Conservation (phyloP, 75 land plant species). For the Cunninghamia lanceolata region DNA sequence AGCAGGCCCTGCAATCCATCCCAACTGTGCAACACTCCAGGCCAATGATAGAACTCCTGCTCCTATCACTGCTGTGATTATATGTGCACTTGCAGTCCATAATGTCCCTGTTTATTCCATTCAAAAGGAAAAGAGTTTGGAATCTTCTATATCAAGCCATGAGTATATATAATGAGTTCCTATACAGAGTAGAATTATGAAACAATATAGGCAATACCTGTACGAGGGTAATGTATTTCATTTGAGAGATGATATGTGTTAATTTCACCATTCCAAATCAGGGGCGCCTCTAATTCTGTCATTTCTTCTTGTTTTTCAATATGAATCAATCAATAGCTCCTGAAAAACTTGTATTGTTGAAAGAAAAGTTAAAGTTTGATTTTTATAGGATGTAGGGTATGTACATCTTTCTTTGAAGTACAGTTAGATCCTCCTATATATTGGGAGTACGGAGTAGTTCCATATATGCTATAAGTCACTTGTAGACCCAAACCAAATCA, state of each 20-base stretch:
- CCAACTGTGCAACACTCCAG: constrained; percentile 61
- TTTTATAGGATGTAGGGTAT: no score
- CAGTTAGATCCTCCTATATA: no score
- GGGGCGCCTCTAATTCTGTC: background rate
- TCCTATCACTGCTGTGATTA: constrained; percentile 69
- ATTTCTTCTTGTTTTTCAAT: no score
- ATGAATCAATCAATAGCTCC: no score
- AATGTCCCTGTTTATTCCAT: constrained; percentile 33
- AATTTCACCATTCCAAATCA: background rate
- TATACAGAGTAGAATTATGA: background rate
- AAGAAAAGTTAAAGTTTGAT: no score
- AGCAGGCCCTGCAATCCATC: constrained; percentile 62
- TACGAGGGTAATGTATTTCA: background rate
- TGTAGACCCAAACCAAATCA: no score
- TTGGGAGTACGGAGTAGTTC: no score
- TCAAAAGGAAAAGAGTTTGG: background rate
- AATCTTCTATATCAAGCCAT: no score
- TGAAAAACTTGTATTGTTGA: no score
- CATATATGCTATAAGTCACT: no score
- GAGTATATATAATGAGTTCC: no score
- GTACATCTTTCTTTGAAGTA: no score
- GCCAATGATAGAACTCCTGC: constrained; percentile 72
- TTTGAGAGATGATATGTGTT: background rate
- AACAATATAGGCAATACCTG: background rate
- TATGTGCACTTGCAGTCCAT: constrained; percentile 29